These are phyloP conservation scores for Fusarium burgessii DNA, from an alignment of 2,329 filamentous ascomycete species.

Conservation along the genomic window DNA sequence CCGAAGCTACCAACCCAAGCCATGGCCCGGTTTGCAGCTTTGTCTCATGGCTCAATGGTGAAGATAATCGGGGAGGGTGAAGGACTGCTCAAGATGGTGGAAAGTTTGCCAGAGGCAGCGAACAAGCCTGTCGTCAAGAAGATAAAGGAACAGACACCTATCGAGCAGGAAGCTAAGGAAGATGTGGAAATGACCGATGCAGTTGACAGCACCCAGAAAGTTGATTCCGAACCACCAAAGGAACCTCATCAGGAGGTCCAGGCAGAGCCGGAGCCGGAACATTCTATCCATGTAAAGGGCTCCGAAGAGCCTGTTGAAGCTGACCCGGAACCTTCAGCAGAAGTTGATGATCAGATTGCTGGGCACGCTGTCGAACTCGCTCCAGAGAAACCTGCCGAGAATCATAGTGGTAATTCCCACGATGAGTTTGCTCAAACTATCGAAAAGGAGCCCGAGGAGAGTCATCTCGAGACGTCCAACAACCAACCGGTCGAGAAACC, in stretches of 20 bases:
- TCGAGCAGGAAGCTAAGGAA: conserved; percentile 10
- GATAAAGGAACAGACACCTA: background rate
- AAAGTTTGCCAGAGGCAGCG: conserved; percentile 52
- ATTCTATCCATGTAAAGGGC: conserved; percentile 2
- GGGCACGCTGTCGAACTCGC: background rate
- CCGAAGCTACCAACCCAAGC: conserved; percentile 56
- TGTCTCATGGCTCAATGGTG: conserved; percentile 63
- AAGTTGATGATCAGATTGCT: conserved; percentile 3
- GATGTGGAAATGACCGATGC: conserved; percentile 42
- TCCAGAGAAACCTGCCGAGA: background rate
- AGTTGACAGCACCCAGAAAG: conserved; percentile 12
- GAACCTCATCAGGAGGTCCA: conserved; percentile 2
- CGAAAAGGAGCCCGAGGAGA: background rate
- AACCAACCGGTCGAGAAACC: background rate
- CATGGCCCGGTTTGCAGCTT: conserved; percentile 59
- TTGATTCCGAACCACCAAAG: background rate
- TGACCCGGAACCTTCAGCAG: background rate
- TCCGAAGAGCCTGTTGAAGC: conserved; percentile 14
- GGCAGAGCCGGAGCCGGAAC: background rate
- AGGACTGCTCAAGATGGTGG: conserved; percentile 58
- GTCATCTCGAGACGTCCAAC: background rate
- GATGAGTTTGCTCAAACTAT: conserved; percentile 1
- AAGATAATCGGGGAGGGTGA: conserved; percentile 61
- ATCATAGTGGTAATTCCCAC: background rate
- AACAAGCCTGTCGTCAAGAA: conserved; percentile 15